Percentiles rank a stretch among this genome's conserved stretches.
Evolutionary conservation across 441 rosid species (phyloP).

Genomic region (Omphalea diandra): DNA sequence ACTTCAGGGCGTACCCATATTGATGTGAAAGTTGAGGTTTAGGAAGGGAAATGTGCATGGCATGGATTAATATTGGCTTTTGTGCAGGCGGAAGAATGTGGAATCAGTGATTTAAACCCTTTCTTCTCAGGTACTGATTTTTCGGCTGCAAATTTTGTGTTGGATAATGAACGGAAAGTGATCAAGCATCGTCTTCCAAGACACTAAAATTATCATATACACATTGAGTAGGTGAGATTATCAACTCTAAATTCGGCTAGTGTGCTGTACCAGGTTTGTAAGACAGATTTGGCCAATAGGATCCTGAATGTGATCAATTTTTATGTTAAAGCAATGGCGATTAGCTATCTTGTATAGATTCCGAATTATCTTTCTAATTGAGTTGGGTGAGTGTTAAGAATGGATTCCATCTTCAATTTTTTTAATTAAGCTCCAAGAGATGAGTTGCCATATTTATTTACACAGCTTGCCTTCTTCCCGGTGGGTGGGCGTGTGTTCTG

Average conservation of each 20-base stretch:
- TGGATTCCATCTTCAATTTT: too few relatives aligned
- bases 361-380: too few relatives aligned
- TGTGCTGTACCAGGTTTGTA: neutral
- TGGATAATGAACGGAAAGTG: conserved; percentile 49
- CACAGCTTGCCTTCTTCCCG: too few relatives aligned
- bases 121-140: conserved; percentile 79
- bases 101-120: conserved; percentile 71
- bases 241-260: neutral
- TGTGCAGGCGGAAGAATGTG: conserved; percentile 82
- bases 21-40: conserved; percentile 64
- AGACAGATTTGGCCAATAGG: neutral
- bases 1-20: conserved; percentile 54
- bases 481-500: too few relatives aligned
- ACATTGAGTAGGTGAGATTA: neutral
- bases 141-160: conserved; percentile 58
- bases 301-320: neutral
- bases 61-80: neutral
- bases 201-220: neutral
- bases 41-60: neutral
- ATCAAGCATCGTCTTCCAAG: conserved; percentile 57
- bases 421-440: too few relatives aligned
- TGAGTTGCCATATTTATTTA: too few relatives aligned
- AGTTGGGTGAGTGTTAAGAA: too few relatives aligned
- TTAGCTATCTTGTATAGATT: too few relatives aligned
- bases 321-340: neutral